Percentiles rank a stretch among this genome's conserved stretches.
These are phyloP conservation scores for Axilococcus clingmanii DNA, from an alignment of 139 green algal genomes.

Conservation along the genomic window DNA sequence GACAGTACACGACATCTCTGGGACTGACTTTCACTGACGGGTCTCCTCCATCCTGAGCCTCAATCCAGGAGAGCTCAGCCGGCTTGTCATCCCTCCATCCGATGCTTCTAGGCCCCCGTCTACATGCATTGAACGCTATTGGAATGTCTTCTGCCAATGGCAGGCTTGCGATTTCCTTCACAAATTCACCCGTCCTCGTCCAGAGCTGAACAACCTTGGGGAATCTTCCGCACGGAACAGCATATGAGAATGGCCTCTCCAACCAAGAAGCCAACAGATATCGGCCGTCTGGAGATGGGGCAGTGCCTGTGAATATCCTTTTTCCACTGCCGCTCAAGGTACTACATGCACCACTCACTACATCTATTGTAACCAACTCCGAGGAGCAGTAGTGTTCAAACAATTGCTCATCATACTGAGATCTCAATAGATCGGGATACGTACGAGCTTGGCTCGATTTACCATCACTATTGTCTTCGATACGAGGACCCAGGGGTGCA, in stretches of 20 bases:
- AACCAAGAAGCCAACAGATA: conserved; percentile 81
- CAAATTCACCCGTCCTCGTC: conserved; percentile 37
- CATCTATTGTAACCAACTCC: conserved; percentile 52
- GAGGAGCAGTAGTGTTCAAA: conserved; percentile 83
- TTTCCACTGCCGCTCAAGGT: conserved; percentile 24
- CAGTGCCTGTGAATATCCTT: conserved; percentile 69
- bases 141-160: conserved; percentile 93
- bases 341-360: conserved; percentile 39
- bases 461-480: conserved; percentile 70
- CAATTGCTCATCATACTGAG: conserved; percentile 72
- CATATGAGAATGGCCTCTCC: conserved; percentile 83
- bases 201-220: conserved; percentile 73
- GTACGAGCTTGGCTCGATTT: conserved; percentile 76
- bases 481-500: conserved; percentile 58
- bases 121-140: conserved; percentile 78
- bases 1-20: conserved; percentile 84
- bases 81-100: conserved; percentile 80
- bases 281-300: conserved; percentile 71
- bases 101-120: conserved; percentile 67
- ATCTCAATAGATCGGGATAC: conserved; percentile 87
- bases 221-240: conserved; percentile 83
- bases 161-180: conserved; percentile 70
- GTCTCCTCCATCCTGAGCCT: conserved; percentile 84
- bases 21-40: conserved; percentile 73
- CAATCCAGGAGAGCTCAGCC: conserved; percentile 72